Evolutionary conservation across 1,139 yeast species (phyloP).

Genomic region (Suhomyces taliae): DNA sequence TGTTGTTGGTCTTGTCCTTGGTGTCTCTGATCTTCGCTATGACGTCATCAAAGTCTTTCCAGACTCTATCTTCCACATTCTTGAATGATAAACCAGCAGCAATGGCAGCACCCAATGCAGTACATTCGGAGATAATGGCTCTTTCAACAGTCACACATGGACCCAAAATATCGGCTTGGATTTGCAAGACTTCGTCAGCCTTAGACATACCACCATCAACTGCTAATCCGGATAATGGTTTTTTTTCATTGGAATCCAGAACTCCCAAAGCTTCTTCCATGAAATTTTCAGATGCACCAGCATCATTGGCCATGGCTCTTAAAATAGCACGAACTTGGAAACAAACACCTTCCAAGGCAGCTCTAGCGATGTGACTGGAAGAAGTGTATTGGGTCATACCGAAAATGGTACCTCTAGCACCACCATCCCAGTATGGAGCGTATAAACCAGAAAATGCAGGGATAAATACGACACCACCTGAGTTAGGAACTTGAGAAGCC

Average conservation of each 20-base stretch:
- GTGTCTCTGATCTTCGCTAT: slow-evolving; percentile 33
- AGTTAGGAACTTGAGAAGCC: slow-evolving; percentile 75
- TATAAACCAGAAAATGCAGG: slow-evolving; percentile 94
- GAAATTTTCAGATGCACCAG: slow-evolving; percentile 55
- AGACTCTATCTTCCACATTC: slow-evolving; percentile 60
- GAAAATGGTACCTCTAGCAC: slow-evolving; percentile 88
- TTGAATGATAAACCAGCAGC: slow-evolving; percentile 83
- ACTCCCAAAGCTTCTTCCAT: slow-evolving; percentile 40
- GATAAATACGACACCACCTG: slow-evolving; percentile 92
- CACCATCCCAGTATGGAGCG: slow-evolving; percentile 96
- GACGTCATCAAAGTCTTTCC: slow-evolving; percentile 75
- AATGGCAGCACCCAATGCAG: slow-evolving; percentile 95
- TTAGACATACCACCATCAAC: slow-evolving; percentile 97
- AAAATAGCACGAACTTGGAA: slow-evolving; percentile 90
- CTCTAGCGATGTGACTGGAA: slow-evolving; percentile 86
- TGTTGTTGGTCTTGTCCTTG: slow-evolving; percentile 37
- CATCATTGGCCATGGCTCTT: slow-evolving; percentile 86
- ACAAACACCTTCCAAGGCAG: slow-evolving; percentile 94
- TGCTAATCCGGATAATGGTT: slow-evolving; percentile 58
- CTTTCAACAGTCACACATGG: slow-evolving; percentile 82
- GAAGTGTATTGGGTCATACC: slow-evolving; percentile 91
- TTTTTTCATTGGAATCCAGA: slow-evolving; percentile 38
- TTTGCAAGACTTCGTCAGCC: slow-evolving; percentile 89
- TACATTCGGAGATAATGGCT: slow-evolving; percentile 84
- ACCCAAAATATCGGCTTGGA: slow-evolving; percentile 87